Conservation (phyloP, 1,284 basidiomycete species). For the Acaromyces ingoldii region DNA sequence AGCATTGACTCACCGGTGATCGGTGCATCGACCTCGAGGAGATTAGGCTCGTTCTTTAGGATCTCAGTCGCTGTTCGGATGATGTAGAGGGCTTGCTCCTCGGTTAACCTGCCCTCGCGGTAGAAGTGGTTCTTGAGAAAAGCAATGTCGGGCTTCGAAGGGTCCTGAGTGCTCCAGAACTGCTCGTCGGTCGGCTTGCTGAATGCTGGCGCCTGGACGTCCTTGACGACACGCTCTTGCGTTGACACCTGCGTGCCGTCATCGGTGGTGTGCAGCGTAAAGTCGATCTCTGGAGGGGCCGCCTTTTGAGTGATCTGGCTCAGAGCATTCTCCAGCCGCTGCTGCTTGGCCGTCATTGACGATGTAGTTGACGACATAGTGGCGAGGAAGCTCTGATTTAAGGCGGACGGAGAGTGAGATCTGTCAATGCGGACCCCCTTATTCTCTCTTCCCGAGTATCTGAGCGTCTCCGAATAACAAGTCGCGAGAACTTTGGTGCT, state of each 20-base stretch:
- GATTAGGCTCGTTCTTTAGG: constrained; percentile 74
- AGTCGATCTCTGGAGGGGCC: constrained; percentile 50
- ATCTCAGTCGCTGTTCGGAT: constrained; percentile 69
- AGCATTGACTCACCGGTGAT: constrained; percentile 72
- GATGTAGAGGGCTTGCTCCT: constrained; percentile 56
- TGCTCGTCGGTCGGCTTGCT: constrained; percentile 83
- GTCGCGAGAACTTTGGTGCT: too few relatives aligned
- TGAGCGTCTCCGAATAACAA: too few relatives aligned
- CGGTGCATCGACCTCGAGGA: constrained; percentile 86
- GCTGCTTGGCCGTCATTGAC: constrained; percentile 1
- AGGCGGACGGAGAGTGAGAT: too few relatives aligned
- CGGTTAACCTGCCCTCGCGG: constrained; percentile 67
- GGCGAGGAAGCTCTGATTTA: too few relatives aligned
- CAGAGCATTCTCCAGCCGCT: constrained; percentile 26
- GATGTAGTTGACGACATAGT: too few relatives aligned
- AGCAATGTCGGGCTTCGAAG: constrained; percentile 63
- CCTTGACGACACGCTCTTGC: constrained; percentile 54
- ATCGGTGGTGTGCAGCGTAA: constrained; percentile 53
- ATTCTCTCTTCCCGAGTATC: too few relatives aligned
- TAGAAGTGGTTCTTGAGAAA: constrained; percentile 99
- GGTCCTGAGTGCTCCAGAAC: constrained; percentile 58
- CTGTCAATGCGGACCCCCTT: too few relatives aligned
- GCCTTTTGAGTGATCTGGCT: constrained; percentile 43
- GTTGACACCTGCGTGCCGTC: constrained; percentile 53
- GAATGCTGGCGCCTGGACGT: constrained; percentile 65